Evolutionary conservation across 805 yeast species (phyloP).

Genomic region (Ogataea allantospora): DNA sequence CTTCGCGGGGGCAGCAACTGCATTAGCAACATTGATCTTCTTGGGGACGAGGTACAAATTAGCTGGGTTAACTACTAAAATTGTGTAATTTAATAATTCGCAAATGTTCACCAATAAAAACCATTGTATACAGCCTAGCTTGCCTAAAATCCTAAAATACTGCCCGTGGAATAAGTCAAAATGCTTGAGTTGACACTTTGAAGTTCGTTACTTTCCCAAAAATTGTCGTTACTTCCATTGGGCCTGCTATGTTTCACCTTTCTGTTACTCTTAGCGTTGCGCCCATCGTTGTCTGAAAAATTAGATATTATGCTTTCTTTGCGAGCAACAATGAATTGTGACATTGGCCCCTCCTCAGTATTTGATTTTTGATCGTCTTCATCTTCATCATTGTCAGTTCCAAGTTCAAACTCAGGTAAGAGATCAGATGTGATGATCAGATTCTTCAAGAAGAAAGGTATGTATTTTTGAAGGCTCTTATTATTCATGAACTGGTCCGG

Average conservation of each 20-base stretch:
- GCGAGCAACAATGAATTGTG: conserved; percentile 7
- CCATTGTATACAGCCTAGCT: not conserved
- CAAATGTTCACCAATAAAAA: not conserved
- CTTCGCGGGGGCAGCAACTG: conserved; percentile 33
- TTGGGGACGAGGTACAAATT: conserved; percentile 24
- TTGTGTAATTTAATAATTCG: conserved; percentile 3
- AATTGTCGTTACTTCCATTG: conserved; percentile 14
- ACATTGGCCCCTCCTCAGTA: conserved; percentile 9
- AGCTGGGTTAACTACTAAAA: conserved; percentile 22
- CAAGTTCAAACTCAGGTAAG: conserved; percentile 18
- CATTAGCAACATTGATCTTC: conserved; percentile 11
- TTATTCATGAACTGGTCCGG: conserved; percentile 28
- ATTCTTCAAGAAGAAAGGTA: conserved; percentile 31
- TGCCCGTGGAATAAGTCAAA: conserved; percentile 27
- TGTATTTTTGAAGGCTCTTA: conserved; percentile 29
- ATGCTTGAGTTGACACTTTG: conserved; percentile 27
- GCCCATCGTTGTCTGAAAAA: conserved; percentile 7
- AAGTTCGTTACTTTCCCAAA: conserved; percentile 25
- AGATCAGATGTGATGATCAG: conserved; percentile 28
- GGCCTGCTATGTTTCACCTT: conserved; percentile 3
- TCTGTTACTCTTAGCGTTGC: conserved; percentile 4
- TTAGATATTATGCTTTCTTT: conserved; percentile 20
- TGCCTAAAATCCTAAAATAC: conserved; percentile 27
- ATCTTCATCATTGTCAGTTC: conserved; percentile 10
- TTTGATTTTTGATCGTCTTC: conserved; percentile 11